A percentile compares a stretch with the other conserved stretches of the same genome.
Evolutionary conservation across 306 rosid genomes (phyloP).

Genomic region (Cicer bijugum): DNA sequence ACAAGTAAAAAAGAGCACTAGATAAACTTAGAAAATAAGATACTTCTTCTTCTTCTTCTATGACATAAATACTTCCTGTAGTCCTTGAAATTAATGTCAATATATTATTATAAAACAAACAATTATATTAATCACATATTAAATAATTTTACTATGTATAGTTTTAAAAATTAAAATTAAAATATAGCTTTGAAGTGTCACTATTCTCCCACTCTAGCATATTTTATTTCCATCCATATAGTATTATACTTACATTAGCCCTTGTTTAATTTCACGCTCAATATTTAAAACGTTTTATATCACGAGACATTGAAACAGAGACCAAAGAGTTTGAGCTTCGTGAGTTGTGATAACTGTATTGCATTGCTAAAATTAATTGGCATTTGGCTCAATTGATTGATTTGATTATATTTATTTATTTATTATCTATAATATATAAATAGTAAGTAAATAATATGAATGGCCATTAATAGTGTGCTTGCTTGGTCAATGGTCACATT

Average conservation of each 20-base stretch:
- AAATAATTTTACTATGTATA: too few species aligned
- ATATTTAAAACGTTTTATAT: background rate
- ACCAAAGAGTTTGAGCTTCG: background rate
- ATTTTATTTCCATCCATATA: background rate
- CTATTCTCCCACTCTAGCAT: too few species aligned
- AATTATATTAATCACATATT: too few species aligned
- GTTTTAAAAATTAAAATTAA: too few species aligned
- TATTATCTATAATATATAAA: background rate
- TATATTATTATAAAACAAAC: too few species aligned
- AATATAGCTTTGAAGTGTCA: too few species aligned
- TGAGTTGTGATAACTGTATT: background rate
- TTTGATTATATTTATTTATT: conserved; percentile 12
- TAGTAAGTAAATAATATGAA: conserved; percentile 13
- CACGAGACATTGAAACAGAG: background rate
- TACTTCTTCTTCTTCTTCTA: too few species aligned
- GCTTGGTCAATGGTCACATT: background rate
- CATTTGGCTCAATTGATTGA: background rate
- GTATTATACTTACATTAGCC: background rate
- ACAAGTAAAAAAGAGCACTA: too few species aligned
- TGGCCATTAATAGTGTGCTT: conserved; percentile 19
- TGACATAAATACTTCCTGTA: too few species aligned
- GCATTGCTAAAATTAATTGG: background rate
- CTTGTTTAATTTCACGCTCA: background rate
- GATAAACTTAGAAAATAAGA: too few species aligned
- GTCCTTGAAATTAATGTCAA: too few species aligned